A percentile compares a stretch with the other conserved stretches of the same genome.
Conservation (phyloP, 495 filamentous ascomycete genomes). For the Thozetella sp. region DNA sequence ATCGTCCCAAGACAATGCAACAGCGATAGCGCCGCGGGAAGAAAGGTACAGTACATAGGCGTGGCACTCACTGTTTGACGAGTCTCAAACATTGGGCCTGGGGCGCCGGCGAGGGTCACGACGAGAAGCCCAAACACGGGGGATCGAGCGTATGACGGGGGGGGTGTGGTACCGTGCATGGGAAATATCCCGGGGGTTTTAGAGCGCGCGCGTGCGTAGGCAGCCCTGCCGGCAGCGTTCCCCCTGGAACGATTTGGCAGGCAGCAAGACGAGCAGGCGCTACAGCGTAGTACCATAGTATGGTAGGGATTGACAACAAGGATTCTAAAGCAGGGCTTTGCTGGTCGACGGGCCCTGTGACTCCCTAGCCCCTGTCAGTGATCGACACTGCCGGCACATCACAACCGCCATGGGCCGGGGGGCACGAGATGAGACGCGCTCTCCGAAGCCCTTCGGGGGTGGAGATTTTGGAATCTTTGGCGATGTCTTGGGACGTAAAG, state of each 20-base stretch:
- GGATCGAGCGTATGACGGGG: too few species aligned
- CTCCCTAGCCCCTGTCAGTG: not conserved
- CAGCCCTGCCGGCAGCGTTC: not conserved
- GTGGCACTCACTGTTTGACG: too few species aligned
- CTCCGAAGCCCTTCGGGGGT: not conserved
- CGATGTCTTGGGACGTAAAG: too few species aligned
- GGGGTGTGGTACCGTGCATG: too few species aligned
- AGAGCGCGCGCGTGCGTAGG: not conserved
- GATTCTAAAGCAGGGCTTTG: not conserved
- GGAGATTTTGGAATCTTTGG: too few species aligned
- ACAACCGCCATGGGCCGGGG: not conserved
- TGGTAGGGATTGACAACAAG: not conserved
- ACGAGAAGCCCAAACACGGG: too few species aligned
- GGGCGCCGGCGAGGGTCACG: too few species aligned
- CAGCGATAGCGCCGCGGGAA: too few species aligned
- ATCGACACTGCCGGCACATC: not conserved
- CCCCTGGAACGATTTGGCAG: not conserved
- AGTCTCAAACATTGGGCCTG: too few species aligned
- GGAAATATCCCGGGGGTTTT: not conserved
- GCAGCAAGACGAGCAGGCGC: not conserved
- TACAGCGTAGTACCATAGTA: not conserved
- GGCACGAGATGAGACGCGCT: not conserved
- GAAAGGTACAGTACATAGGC: too few species aligned
- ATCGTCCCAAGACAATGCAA: too few species aligned
- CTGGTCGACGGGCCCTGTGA: not conserved